These are phyloP conservation scores for Cladosporium sp. DNA, from an alignment of 2,329 filamentous ascomycete genomes.

Conservation along the genomic window DNA sequence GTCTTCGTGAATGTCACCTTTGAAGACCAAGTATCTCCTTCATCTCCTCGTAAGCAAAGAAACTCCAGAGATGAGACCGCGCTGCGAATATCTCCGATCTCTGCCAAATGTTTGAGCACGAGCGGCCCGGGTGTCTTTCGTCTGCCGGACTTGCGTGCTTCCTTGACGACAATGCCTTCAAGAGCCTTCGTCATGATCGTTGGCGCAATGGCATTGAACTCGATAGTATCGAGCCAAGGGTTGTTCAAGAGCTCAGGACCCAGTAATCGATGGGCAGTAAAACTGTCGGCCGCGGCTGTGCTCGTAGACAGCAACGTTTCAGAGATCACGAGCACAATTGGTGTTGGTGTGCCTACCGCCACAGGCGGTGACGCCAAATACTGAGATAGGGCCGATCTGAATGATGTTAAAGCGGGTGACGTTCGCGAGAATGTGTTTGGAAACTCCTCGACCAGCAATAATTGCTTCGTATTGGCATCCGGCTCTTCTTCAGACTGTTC, in stretches of 20 bases:
- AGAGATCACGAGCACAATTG: conserved; percentile 85
- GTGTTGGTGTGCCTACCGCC: conserved; percentile 33
- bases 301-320: conserved; percentile 85
- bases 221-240: conserved; percentile 72
- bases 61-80: conserved; percentile 93
- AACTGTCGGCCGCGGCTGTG: conserved; percentile 80
- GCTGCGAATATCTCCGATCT: conserved; percentile 87
- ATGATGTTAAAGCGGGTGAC: conserved; percentile 42
- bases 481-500: neutral
- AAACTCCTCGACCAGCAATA: conserved; percentile 49
- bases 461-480: conserved; percentile 23
- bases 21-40: conserved; percentile 69
- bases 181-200: conserved; percentile 82
- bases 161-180: conserved; percentile 76
- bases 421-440: conserved; percentile 46
- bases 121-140: conserved; percentile 71
- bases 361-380: conserved; percentile 58
- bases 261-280: conserved; percentile 85
- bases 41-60: conserved; percentile 76
- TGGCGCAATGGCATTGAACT: conserved; percentile 89
- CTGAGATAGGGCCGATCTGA: conserved; percentile 70
- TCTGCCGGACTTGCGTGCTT: conserved; percentile 73
- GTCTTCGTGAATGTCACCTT: conserved; percentile 67
- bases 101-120: conserved; percentile 74
- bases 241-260: conserved; percentile 83